Evolutionary conservation across 2,329 filamentous ascomycete species (phyloP), one percentile per base, ranked within the genome.

Genomic region (Fusarium phyllophilum): DNA sequence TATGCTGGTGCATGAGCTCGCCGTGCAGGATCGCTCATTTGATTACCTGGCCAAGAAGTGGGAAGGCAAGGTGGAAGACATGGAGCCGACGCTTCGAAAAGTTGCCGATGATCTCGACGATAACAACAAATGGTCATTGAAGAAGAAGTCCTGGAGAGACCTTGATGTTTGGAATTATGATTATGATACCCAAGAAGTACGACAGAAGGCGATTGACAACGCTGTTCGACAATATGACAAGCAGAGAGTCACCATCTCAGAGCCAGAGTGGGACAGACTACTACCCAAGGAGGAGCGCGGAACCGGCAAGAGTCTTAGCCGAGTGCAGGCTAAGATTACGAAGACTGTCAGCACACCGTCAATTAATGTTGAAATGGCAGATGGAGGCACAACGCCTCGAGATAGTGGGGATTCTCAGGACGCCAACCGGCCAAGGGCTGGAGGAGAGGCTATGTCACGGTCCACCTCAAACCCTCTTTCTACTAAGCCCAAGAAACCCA

Each of bases 101-200:
- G 88, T 90, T 29, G 90, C 88, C 36, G 86, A 88, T 65, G 85
- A 85, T 61, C 84, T 87, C 65, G 71, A 83, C 9, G 79, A 83
- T 6, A 82, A 82, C 9, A 85, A 88, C 68, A 89, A 85, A 73
- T 92, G 88, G 85, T 81, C 83, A 39, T 81, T 92, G 74, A 86
- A 87, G 69, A 89, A 88, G 81, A 82, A 84, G 31, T 89, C 86
- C 70, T 92, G 87, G 86, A 91, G 87, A 79, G 90, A 92, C 72
- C 84, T 92, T 20, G 89, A 92, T 73, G 88, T 91, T 29, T 92
- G 88, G 86, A 87, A 85, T 65, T 91, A 90, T 78, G 82, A 87
- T 34, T 92, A 92, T 77, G 83, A 84, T 49, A 84, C 80, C 42
- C 81, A 85, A 24, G 85, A 87, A 38, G 86, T 90, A 68, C 87